Evolutionary conservation across 192 early-diverging fungal species (phyloP).

Genomic region (Rhizoclosmatium globosum): DNA sequence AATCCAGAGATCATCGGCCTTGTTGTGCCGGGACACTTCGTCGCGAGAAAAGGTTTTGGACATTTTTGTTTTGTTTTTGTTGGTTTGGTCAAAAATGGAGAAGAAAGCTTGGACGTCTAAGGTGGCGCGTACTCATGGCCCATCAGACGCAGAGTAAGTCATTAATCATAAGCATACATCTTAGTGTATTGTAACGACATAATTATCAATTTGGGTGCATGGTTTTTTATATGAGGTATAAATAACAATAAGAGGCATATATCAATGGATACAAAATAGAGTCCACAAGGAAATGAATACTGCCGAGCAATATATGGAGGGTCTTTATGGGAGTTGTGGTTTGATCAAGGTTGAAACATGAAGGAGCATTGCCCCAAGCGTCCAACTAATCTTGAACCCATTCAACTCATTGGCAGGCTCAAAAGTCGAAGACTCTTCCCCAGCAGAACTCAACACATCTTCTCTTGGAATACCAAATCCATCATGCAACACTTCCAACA

Average conservation of each 20-base stretch:
- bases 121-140: too few relatives aligned
- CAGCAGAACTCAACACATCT: not conserved
- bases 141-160: too few relatives aligned
- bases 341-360: slow-evolving; percentile 31
- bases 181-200: too few relatives aligned
- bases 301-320: too few relatives aligned
- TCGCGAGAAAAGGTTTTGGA: slow-evolving; percentile 40
- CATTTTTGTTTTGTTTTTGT: slow-evolving; percentile 9
- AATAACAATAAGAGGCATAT: too few relatives aligned
- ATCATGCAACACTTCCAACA: slow-evolving; percentile 88
- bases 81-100: too few relatives aligned
- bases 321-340: not conserved
- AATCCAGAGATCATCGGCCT: slow-evolving; percentile 45
- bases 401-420: slow-evolving; percentile 29
- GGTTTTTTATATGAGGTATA: too few relatives aligned
- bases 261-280: too few relatives aligned
- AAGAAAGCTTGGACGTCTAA: too few relatives aligned
- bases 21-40: slow-evolving; percentile 49
- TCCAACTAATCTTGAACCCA: slow-evolving; percentile 43
- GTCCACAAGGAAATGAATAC: too few relatives aligned
- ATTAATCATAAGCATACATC: too few relatives aligned
- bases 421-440: not conserved
- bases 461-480: slow-evolving; percentile 83
- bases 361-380: slow-evolving; percentile 37
- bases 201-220: too few relatives aligned